Conservation (phyloP, 2,329 filamentous ascomycete species). For the Paraconiothyrium brasiliense region DNA sequence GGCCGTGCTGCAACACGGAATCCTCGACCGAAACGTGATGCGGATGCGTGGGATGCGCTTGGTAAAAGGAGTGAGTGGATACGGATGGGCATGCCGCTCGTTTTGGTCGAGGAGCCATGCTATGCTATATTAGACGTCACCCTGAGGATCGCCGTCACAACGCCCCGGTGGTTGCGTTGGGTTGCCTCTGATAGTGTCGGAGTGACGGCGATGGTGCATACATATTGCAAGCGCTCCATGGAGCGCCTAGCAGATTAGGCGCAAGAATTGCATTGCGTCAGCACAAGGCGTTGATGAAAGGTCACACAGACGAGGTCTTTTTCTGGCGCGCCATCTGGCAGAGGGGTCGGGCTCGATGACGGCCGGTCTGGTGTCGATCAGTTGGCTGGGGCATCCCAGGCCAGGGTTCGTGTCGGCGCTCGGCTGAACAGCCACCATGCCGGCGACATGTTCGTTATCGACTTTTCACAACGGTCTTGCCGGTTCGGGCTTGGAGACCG, state of each 20-base stretch:
- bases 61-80: slow-evolving; percentile 21
- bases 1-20: slow-evolving; percentile 32
- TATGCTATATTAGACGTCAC: slow-evolving; percentile 20
- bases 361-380: slow-evolving; percentile 41
- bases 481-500: slow-evolving; percentile 41
- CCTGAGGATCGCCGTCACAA: slow-evolving; percentile 17
- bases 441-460: slow-evolving; percentile 49
- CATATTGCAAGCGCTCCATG: slow-evolving; percentile 13
- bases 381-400: slow-evolving; percentile 27
- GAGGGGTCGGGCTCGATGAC: slow-evolving; percentile 8
- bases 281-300: slow-evolving; percentile 29
- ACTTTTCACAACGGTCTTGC: slow-evolving; percentile 43
- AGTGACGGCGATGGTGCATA: slow-evolving; percentile 10
- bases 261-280: slow-evolving; percentile 34
- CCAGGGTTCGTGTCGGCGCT: slow-evolving; percentile 46
- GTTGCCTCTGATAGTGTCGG: slow-evolving; percentile 6
- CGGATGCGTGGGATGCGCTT: slow-evolving; percentile 33
- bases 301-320: slow-evolving; percentile 38
- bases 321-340: slow-evolving; percentile 15
- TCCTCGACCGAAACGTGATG: slow-evolving; percentile 31
- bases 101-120: slow-evolving; percentile 8
- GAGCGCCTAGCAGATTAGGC: neutral
- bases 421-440: slow-evolving; percentile 45
- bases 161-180: slow-evolving; percentile 2
- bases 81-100: slow-evolving; percentile 10